phyloP scores from a whole-genome alignment of 2,329 filamentous ascomycete genomes.

The Penicillium sp. region DNA sequence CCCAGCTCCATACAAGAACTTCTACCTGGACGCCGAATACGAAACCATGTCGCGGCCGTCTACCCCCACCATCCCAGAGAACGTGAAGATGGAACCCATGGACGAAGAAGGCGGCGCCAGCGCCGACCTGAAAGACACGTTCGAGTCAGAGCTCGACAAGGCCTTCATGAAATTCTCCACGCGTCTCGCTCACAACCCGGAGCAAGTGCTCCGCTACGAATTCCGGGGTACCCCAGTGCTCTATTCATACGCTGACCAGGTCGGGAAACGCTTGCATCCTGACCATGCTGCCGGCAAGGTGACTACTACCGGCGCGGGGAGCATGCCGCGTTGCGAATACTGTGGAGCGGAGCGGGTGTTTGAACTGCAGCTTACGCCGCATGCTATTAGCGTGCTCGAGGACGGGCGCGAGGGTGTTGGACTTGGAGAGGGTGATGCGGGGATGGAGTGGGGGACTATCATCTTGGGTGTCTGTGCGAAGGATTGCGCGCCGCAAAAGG shows the following conservation, averaged over 20 bases:
- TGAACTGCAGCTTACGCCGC: constrained; percentile 87
- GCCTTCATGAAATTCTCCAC: constrained; percentile 79
- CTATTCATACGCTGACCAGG: constrained; percentile 72
- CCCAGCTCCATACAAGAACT: constrained; percentile 69
- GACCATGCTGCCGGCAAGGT: constrained; percentile 28
- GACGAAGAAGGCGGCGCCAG: constrained; percentile 36
- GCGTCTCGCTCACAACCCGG: constrained; percentile 73
- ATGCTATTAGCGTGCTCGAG: constrained; percentile 86
- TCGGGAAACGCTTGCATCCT: constrained; percentile 62
- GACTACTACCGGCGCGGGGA: constrained; percentile 23
- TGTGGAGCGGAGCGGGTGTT: constrained; percentile 77
- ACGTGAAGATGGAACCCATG: constrained; percentile 45
- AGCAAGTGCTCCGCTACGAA: constrained; percentile 79
- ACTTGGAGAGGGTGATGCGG: constrained; percentile 60
- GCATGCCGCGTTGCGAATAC: constrained; percentile 71
- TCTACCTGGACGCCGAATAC: constrained; percentile 87
- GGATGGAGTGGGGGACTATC: constrained; percentile 98
- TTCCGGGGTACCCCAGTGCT: constrained; percentile 70
- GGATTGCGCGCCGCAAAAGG: constrained; percentile 67
- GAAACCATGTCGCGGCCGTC: constrained; percentile 69
- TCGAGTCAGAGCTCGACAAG: constrained; percentile 71
- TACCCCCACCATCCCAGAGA: constrained; percentile 48
- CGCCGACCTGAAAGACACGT: constrained; percentile 62
- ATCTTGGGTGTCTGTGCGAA: constrained; percentile 78
- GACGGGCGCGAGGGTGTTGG: constrained; percentile 61